Evolutionary conservation across 1,284 basidiomycete species (phyloP).

Genomic region (Microbotryum saponariae): DNA sequence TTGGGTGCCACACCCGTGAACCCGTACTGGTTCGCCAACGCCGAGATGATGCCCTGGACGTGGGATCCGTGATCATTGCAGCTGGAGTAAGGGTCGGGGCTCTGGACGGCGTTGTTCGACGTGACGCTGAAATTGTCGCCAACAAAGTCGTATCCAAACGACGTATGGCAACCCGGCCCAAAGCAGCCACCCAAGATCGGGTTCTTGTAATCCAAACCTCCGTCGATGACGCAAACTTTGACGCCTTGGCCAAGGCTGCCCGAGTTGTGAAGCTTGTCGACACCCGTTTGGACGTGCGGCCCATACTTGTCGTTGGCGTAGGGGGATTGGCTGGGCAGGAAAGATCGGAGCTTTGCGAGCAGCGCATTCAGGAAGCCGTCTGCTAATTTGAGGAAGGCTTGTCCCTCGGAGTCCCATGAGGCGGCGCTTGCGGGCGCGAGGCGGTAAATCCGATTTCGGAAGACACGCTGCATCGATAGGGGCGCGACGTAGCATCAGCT

Average conservation of each 20-base stretch:
- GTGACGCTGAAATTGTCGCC: conserved; percentile 29
- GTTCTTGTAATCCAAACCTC: conserved; percentile 38
- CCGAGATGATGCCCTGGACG: conserved; percentile 23
- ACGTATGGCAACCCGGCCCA: conserved; percentile 56
- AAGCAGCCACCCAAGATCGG: conserved; percentile 57
- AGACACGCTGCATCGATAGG: too few species aligned
- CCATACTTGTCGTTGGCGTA: conserved; percentile 51
- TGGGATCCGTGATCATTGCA: conserved; percentile 28
- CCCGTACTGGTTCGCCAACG: conserved; percentile 22
- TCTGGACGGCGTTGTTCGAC: conserved; percentile 32
- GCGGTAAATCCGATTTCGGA: too few species aligned
- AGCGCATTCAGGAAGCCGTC: too few species aligned
- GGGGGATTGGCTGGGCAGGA: background rate
- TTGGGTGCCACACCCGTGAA: conserved; percentile 31
- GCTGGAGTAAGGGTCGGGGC: conserved; percentile 22
- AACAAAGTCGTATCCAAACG: conserved; percentile 53
- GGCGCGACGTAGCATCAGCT: too few species aligned
- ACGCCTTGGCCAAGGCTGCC: conserved; percentile 24
- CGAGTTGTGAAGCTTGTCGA: conserved; percentile 46
- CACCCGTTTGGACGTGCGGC: conserved; percentile 51
- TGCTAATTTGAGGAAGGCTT: too few species aligned
- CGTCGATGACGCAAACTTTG: conserved; percentile 22
- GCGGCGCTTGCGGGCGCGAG: too few species aligned
- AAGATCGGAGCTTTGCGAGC: too few species aligned
- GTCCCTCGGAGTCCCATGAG: too few species aligned